A percentile compares a stretch with the other conserved stretches of the same genome.
phyloP scores from a whole-genome alignment of 768 basidiomycete genomes.

The Clitopilus passeckerianus region DNA sequence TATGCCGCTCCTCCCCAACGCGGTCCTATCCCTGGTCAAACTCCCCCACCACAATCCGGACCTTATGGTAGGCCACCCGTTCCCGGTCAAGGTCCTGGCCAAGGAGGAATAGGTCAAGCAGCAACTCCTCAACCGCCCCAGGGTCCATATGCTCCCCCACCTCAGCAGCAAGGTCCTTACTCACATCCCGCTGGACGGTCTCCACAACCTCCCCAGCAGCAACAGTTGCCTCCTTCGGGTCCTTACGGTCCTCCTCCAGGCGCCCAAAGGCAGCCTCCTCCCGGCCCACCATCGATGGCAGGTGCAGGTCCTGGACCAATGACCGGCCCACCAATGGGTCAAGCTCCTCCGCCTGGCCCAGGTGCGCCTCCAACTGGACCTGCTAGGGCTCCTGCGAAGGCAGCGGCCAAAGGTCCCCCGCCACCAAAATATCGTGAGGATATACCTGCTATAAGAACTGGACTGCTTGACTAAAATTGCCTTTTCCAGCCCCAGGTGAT shows the following conservation, averaged over 20 bases:
- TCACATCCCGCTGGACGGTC: constrained; percentile 8
- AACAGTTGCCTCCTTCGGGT: constrained; percentile 24
- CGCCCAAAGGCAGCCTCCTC: constrained; percentile 16
- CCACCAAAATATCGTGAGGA: constrained; percentile 44
- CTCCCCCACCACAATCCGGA: constrained; percentile 35
- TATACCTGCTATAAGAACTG: not conserved
- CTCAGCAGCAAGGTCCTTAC: constrained; percentile 24
- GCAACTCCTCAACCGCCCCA: constrained; percentile 27
- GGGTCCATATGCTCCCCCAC: constrained; percentile 19
- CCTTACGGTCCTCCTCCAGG: constrained; percentile 41
- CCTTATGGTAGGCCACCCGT: constrained; percentile 31
- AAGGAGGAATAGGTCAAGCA: constrained; percentile 16
- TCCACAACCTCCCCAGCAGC: constrained; percentile 14
- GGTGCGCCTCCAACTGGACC: constrained; percentile 31
- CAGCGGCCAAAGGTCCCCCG: constrained; percentile 21
- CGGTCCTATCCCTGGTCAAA: constrained; percentile 33
- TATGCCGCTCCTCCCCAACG: constrained; percentile 39
- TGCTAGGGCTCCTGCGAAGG: constrained; percentile 15
- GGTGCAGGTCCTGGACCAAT: constrained; percentile 1
- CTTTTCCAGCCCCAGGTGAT: constrained; percentile 73
- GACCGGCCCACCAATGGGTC: constrained; percentile 4
- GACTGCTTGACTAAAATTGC: constrained; percentile 1
- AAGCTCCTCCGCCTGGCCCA: constrained; percentile 5
- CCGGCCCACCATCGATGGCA: constrained; percentile 12
- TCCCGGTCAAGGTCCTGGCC: constrained; percentile 13